phyloP scores from a whole-genome alignment of 2,329 filamentous ascomycete genomes.

The Colletotrichum sp. region DNA sequence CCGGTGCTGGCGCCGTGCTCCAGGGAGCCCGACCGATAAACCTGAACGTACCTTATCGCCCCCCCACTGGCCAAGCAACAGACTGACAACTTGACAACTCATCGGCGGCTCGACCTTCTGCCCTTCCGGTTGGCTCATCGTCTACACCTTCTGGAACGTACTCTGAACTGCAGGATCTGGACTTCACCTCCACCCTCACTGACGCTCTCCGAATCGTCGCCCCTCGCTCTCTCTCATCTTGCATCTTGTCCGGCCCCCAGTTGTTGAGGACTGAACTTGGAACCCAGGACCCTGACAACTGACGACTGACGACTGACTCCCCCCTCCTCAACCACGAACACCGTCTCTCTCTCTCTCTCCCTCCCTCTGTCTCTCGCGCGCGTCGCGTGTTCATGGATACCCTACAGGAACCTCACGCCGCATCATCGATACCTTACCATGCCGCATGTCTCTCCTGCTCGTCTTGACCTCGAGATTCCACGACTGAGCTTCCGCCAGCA shows the following conservation, averaged over 20 bases:
- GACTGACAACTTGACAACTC: slow-evolving; percentile 8
- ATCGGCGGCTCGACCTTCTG: slow-evolving; percentile 11
- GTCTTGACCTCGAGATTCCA: background rate
- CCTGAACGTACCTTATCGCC: background rate
- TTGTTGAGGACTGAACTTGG: background rate
- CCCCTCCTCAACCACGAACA: background rate
- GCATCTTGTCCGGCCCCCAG: background rate
- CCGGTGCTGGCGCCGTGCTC: background rate
- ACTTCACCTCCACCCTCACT: background rate
- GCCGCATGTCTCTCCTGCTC: background rate
- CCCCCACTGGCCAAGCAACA: background rate
- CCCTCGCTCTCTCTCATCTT: background rate
- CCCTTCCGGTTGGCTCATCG: slow-evolving; percentile 17
- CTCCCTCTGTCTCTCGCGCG: background rate
- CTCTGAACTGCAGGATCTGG: slow-evolving; percentile 2
- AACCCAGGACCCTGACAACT: background rate
- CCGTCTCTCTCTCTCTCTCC: background rate
- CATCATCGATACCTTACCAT: slow-evolving; percentile 18
- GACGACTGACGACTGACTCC: background rate
- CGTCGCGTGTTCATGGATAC: background rate
- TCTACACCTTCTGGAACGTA: slow-evolving; percentile 1
- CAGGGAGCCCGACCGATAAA: background rate
- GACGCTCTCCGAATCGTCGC: background rate
- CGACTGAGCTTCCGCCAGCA: slow-evolving; percentile 1
- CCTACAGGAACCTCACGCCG: background rate